A percentile compares a stretch with the other conserved stretches of the same genome.
These are phyloP conservation scores for Silene vulgaris DNA, from an alignment of 179 eudicot species.

Conservation along the genomic window DNA sequence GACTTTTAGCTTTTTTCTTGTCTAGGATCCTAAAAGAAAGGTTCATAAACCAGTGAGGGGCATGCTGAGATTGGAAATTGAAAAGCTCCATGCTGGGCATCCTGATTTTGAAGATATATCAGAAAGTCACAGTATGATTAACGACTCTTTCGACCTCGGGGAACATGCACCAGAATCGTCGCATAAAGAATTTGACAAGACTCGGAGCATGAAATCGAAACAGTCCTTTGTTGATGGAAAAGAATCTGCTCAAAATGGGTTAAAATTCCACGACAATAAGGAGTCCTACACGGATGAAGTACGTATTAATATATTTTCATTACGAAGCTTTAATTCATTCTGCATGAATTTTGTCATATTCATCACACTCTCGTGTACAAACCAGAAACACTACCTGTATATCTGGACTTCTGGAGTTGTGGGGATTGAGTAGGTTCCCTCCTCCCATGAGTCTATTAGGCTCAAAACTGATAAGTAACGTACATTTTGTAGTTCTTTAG, in stretches of 20 bases:
- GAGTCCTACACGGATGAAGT: slow-evolving; percentile 56
- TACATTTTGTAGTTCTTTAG: neutral
- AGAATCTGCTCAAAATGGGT: slow-evolving; percentile 56
- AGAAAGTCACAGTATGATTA: slow-evolving; percentile 58
- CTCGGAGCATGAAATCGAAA: slow-evolving; percentile 37
- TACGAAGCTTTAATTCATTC: neutral
- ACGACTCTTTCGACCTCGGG: slow-evolving; percentile 50
- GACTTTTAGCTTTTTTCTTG: slow-evolving; percentile 7
- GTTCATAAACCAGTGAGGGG: slow-evolving; percentile 97
- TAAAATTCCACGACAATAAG: slow-evolving; percentile 41
- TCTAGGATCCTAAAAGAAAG: slow-evolving; percentile 94
- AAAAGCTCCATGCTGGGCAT: slow-evolving; percentile 78
- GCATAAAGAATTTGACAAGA: slow-evolving; percentile 49
- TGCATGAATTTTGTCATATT: slow-evolving; percentile 8
- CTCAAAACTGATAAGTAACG: neutral
- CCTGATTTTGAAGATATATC: slow-evolving; percentile 67
- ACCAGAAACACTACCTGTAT: neutral
- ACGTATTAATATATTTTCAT: slow-evolving; percentile 31
- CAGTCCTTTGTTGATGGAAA: slow-evolving; percentile 40
- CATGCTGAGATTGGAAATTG: slow-evolving; percentile 83
- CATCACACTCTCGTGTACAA: neutral
- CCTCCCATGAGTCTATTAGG: neutral
- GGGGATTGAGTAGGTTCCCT: neutral
- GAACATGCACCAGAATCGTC: slow-evolving; percentile 48
- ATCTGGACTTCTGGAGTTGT: neutral